Percentiles rank a stretch among this genome's conserved stretches.
Evolutionary conservation across 768 basidiomycete genomes (phyloP).

Genomic region (Leccinellum luteum): DNA sequence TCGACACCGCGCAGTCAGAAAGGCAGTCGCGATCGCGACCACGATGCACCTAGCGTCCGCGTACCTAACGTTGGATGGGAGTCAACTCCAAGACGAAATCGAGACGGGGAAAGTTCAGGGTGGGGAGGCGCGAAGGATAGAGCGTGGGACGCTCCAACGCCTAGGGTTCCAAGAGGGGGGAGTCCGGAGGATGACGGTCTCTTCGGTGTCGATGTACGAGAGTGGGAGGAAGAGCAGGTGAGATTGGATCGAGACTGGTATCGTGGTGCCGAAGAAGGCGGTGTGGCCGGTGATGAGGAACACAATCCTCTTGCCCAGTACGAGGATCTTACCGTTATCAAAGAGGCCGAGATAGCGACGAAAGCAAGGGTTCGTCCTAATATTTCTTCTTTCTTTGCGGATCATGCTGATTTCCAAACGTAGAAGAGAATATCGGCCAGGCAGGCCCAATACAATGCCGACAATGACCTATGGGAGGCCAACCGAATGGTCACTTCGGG

Average conservation of each 20-base stretch:
- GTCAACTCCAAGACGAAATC: conserved; percentile 71
- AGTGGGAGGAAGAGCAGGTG: conserved; percentile 98
- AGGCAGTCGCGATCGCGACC: conserved; percentile 34
- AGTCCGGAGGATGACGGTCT: conserved; percentile 70
- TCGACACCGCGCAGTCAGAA: conserved; percentile 62
- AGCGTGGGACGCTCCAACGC: conserved; percentile 85
- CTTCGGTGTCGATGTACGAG: conserved; percentile 68
- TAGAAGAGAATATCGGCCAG: conserved; percentile 89
- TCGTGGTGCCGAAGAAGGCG: conserved; percentile 84
- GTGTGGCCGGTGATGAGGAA: conserved; percentile 83
- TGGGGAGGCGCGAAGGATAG: conserved; percentile 58
- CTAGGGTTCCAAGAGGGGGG: conserved; percentile 59
- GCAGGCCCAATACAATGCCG: conserved; percentile 97
- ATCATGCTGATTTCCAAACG: conserved; percentile 15
- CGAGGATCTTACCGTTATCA: conserved; percentile 72
- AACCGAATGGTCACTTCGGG: conserved; percentile 98
- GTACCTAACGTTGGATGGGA: conserved; percentile 95
- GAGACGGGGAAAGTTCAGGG: conserved; percentile 54
- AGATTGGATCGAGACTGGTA: conserved; percentile 96
- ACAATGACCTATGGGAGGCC: conserved; percentile 98
- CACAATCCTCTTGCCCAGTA: conserved; percentile 93
- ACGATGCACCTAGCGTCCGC: conserved; percentile 78
- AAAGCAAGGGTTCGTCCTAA: conserved; percentile 62
- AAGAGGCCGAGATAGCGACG: conserved; percentile 71
- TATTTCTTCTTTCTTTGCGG: background rate